Evolutionary conservation across 768 basidiomycete species (phyloP).

Genomic region (Gelatoporia subvermispora): DNA sequence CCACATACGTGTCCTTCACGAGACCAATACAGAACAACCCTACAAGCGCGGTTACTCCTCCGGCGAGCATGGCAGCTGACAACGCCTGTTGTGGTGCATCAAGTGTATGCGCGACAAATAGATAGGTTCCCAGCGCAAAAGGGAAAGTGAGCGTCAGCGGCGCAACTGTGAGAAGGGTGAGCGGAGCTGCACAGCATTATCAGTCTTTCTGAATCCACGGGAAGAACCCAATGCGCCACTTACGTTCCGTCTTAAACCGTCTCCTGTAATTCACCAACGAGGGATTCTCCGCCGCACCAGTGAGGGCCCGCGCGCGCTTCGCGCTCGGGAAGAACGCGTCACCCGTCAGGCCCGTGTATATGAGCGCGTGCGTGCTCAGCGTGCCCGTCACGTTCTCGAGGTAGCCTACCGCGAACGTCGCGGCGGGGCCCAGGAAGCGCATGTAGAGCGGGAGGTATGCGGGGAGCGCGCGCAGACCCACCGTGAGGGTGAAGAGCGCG

Average conservation of each 20-base stretch:
- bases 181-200: conserved; percentile 38
- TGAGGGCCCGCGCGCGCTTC: conserved; percentile 51
- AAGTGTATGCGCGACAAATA: conserved; percentile 85
- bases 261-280: conserved; percentile 35
- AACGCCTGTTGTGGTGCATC: conserved; percentile 67
- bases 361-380: conserved; percentile 54
- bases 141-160: conserved; percentile 79
- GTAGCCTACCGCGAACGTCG: conserved; percentile 36
- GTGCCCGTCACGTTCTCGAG: conserved; percentile 43
- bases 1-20: conserved; percentile 65
- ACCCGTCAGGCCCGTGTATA: conserved; percentile 53
- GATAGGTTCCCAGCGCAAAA: conserved; percentile 75
- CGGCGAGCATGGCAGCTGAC: conserved; percentile 70
- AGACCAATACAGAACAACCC: conserved; percentile 80
- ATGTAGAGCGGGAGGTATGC: conserved; percentile 45
- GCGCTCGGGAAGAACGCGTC: conserved; percentile 49
- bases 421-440: conserved; percentile 33
- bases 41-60: conserved; percentile 74
- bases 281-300: conserved; percentile 48
- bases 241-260: conserved; percentile 57
- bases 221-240: conserved; percentile 16
- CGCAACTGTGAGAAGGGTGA: conserved; percentile 71
- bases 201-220: not conserved
- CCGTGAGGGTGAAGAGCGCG: conserved; percentile 43
- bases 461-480: conserved; percentile 53